Evolutionary conservation across 2,329 filamentous ascomycete genomes (phyloP).

Genomic region (Chaetomium sp.): DNA sequence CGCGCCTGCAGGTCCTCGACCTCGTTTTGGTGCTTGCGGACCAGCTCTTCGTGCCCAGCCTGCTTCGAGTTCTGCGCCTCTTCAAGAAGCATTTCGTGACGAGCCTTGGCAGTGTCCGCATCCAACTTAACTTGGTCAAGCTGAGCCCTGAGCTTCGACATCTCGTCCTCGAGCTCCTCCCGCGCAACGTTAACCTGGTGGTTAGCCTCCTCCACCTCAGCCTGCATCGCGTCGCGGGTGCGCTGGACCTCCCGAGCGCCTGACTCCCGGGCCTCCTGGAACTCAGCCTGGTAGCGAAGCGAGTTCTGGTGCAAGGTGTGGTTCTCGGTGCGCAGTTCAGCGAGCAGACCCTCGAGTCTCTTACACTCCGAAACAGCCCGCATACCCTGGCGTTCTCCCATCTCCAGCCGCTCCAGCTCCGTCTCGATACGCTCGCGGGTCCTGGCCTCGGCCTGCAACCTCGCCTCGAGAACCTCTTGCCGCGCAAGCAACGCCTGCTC

Average conservation of each 20-base stretch:
- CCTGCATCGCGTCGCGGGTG: constrained; percentile 69
- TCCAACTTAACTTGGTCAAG: constrained; percentile 74
- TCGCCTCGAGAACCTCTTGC: constrained; percentile 71
- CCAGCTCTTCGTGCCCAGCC: constrained; percentile 44
- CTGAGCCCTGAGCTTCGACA: constrained; percentile 64
- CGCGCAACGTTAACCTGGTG: constrained; percentile 79
- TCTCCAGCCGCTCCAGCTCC: constrained; percentile 60
- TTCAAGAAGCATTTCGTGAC: constrained; percentile 77
- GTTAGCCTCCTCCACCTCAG: constrained; percentile 76
- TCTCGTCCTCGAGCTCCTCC: constrained; percentile 73
- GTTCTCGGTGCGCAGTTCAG: constrained; percentile 59
- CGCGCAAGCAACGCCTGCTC: constrained; percentile 73
- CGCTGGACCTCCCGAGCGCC: constrained; percentile 75
- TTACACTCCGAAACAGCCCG: constrained; percentile 56
- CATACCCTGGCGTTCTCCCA: constrained; percentile 59
- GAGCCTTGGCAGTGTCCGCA: constrained; percentile 71
- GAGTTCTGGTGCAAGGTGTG: constrained; percentile 64
- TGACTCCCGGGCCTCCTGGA: constrained; percentile 74
- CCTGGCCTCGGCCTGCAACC: constrained; percentile 67
- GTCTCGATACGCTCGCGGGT: constrained; percentile 61
- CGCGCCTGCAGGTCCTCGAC: constrained; percentile 69
- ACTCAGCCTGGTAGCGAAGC: constrained; percentile 69
- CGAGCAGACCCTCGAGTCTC: constrained; percentile 49
- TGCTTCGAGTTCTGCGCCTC: constrained; percentile 67
- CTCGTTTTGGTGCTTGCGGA: constrained; percentile 57